Conservation (phyloP, 768 basidiomycete species). For the Russula sp. region DNA sequence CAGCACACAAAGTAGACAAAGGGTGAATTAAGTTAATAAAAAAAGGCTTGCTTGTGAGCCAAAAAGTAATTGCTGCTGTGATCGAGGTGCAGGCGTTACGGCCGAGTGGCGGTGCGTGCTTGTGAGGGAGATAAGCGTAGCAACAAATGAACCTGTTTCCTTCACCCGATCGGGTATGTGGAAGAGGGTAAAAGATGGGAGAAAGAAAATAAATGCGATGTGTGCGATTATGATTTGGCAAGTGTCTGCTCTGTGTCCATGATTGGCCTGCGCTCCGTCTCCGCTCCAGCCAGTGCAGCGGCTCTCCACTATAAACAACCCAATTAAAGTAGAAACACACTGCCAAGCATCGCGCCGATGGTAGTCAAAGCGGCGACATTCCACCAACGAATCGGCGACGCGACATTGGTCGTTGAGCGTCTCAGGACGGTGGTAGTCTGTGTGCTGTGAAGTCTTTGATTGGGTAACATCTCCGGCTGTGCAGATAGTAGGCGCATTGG, state of each 20-base stretch:
- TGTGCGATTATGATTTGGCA: slow-evolving; percentile 12
- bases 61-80: neutral
- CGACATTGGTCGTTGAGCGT: neutral
- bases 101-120: slow-evolving; percentile 5
- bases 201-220: slow-evolving; percentile 13
- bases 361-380: neutral
- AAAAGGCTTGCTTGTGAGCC: neutral
- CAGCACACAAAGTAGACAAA: slow-evolving; percentile 3
- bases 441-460: slow-evolving; percentile 55
- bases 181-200: slow-evolving; percentile 5
- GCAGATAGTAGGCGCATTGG: slow-evolving; percentile 65
- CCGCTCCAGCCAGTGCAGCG: slow-evolving; percentile 7
- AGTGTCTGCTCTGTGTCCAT: slow-evolving; percentile 24
- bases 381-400: slow-evolving; percentile 8
- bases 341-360: slow-evolving; percentile 16
- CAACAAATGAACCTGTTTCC: slow-evolving; percentile 26
- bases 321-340: slow-evolving; percentile 2
- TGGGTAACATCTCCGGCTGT: slow-evolving; percentile 86
- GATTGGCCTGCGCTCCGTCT: slow-evolving; percentile 17
- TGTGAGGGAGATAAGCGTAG: slow-evolving; percentile 7
- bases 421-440: neutral
- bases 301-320: neutral
- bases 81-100: slow-evolving; percentile 2
- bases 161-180: slow-evolving; percentile 23
- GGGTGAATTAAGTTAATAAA: slow-evolving; percentile 3